These are phyloP conservation scores for Penicillium sp. DNA, from an alignment of 2,329 filamentous ascomycete genomes.

Conservation along the genomic window DNA sequence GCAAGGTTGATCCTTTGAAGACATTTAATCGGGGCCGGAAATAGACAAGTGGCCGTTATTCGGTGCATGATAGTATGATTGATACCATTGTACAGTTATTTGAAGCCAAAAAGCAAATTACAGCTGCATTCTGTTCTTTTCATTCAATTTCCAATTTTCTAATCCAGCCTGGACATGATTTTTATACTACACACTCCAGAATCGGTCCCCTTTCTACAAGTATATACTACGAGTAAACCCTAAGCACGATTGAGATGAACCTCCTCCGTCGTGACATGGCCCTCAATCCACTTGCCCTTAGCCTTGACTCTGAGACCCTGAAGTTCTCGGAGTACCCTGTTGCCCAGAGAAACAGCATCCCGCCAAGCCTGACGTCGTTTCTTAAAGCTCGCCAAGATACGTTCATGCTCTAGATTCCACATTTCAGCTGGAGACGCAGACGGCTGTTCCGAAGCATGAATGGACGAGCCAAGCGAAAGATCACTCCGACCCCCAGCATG, in stretches of 20 bases:
- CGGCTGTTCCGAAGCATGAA: conserved; percentile 19
- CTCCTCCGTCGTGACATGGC: neutral
- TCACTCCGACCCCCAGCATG: neutral
- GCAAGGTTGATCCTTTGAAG: conserved; percentile 82
- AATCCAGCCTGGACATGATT: too few species aligned
- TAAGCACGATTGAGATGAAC: neutral
- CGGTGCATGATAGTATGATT: conserved; percentile 22
- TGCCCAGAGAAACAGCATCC: conserved; percentile 31
- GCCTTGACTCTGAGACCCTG: conserved; percentile 13
- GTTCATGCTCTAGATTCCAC: conserved; percentile 40
- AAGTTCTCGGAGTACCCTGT: conserved; percentile 37
- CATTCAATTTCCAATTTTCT: conserved; percentile 2
- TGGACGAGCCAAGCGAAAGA: conserved; percentile 19
- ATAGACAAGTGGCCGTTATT: conserved; percentile 20
- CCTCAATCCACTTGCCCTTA: conserved; percentile 2
- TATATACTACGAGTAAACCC: too few species aligned
- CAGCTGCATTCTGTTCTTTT: conserved; percentile 4
- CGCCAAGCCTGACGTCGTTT: conserved; percentile 39
- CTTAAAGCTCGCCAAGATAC: conserved; percentile 32
- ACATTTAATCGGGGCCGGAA: conserved; percentile 70
- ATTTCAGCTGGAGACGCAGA: neutral
- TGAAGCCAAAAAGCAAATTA: conserved; percentile 4
- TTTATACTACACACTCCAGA: neutral
- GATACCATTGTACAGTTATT: conserved; percentile 29
- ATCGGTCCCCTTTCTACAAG: neutral